Conservation (phyloP, 2,329 filamentous ascomycete species). For the Aspergillus pseudoglaucus region DNA sequence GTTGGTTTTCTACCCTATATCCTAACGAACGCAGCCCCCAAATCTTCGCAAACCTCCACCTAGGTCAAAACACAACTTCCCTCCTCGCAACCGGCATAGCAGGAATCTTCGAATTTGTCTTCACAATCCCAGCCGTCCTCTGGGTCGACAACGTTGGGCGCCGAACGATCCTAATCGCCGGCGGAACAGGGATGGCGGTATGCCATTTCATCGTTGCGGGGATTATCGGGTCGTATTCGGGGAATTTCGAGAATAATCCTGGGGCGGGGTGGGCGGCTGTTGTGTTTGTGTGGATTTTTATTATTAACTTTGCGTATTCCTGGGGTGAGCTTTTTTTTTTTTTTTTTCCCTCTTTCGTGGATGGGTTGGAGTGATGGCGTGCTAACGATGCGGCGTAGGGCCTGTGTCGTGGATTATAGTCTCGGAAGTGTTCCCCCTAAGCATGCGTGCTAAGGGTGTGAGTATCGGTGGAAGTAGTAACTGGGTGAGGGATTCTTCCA, state of each 20-base stretch:
- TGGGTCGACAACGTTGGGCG: conserved; percentile 38
- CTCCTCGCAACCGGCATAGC: conserved; percentile 36
- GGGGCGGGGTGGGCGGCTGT: conserved; percentile 65
- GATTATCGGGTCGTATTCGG: conserved; percentile 59
- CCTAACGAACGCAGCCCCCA: conserved; percentile 15
- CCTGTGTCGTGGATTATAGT: conserved; percentile 69
- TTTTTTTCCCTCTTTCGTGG: neutral
- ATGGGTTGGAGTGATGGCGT: no score
- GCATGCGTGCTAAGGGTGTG: conserved; percentile 55
- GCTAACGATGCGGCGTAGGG: conserved; percentile 3
- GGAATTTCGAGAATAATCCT: conserved; percentile 51
- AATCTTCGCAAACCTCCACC: conserved; percentile 30
- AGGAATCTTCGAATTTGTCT: conserved; percentile 34
- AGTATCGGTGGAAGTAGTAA: conserved; percentile 27
- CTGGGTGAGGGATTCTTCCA: conserved; percentile 19
- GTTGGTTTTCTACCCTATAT: no score
- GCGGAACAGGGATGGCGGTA: conserved; percentile 63
- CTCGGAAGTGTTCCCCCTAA: conserved; percentile 67
- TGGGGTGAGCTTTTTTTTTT: conserved; percentile 42
- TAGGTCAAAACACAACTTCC: conserved; percentile 31
- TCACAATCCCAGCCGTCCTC: conserved; percentile 36
- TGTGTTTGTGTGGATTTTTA: conserved; percentile 59
- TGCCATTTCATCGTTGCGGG: conserved; percentile 67
- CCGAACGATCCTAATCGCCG: conserved; percentile 34
- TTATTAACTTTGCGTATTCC: conserved; percentile 67